These are phyloP conservation scores for Maudiozyma humilis DNA, from an alignment of 1,139 yeast species.

Conservation along the genomic window DNA sequence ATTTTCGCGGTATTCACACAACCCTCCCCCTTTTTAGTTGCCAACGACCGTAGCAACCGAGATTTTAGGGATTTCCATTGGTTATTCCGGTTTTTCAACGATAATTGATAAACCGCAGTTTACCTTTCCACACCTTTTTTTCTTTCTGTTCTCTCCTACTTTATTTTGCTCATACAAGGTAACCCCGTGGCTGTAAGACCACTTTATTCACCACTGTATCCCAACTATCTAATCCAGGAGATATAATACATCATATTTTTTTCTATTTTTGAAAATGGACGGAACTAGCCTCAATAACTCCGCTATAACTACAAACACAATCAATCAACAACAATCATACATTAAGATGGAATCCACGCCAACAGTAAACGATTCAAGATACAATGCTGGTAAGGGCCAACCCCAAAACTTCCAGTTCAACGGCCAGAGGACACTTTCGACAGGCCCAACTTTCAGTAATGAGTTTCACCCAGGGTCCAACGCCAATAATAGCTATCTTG, in stretches of 20 bases:
- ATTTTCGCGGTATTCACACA: too few relatives aligned
- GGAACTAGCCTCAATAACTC: not conserved
- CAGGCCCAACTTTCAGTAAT: not conserved
- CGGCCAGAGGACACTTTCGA: not conserved
- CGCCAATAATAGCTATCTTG: not conserved
- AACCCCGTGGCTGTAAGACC: too few relatives aligned
- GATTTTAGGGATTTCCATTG: not conserved
- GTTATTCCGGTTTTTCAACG: not conserved
- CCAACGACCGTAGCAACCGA: not conserved
- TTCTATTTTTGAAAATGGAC: too few relatives aligned
- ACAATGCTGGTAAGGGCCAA: not conserved
- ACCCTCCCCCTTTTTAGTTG: too few relatives aligned
- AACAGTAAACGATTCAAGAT: not conserved
- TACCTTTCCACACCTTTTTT: not conserved
- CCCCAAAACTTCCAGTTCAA: not conserved
- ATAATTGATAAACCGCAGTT: not conserved
- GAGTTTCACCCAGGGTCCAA: not conserved
- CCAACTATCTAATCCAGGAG: too few relatives aligned
- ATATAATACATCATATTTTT: too few relatives aligned
- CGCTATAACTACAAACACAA: not conserved
- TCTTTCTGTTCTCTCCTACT: too few relatives aligned
- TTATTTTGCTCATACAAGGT: too few relatives aligned
- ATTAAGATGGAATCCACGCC: constrained; percentile 1
- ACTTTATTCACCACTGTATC: too few relatives aligned
- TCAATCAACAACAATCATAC: not conserved